Evolutionary conservation across 177 flowering plant species (phyloP), one percentile per base, ranked within the genome.

Genomic region (Vitis hybrid): DNA sequence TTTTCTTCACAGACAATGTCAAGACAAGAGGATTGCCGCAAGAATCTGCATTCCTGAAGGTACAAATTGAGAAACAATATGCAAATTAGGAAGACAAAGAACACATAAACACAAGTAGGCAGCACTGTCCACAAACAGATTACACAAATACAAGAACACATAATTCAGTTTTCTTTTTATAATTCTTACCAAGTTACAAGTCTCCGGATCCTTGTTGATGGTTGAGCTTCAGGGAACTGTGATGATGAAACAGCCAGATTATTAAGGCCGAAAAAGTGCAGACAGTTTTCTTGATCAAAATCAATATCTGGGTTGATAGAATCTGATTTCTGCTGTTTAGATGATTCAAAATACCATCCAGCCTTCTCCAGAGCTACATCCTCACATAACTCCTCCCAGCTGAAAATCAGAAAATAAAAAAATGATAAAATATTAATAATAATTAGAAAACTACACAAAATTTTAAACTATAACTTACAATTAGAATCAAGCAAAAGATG

Each of bases 371-470:
- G 11, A 13, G 91, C 83, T 60, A 82, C 82, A 83, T 96, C 99
- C 74, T 75, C 81, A 73, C 92, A 90, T 66, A 85, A 96, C 48
- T 87, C 90, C 74, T 88, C 84, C 99, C 99, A 96, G 19, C 99
- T 95, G 81, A 65, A 82, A 78, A 67, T 62, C 21, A 6, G 13
- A 65, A 15, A 64, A 66, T 17, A 52, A 58, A n/a, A 11, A 18
- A 10, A 4, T 30, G 2, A 10, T 9, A 0, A 60, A 8, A 6
- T 35, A 35, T 24, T 24, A 35, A 35, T 35, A 35, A 35, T 35
- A 35, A 35, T 35, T 35, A 19, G 8, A 11, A 12, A 46, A 49
- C 1, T 46, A 13, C 6, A 14, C 19, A 5, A n/a, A n/a, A 54
- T 9, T 4, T 2, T 40, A 12, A 27, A 17, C 10, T 51, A 27